Evolutionary conservation across 2,329 filamentous ascomycete genomes (phyloP), one percentile per base, ranked within the genome.

Genomic region (Paramyrothecium sp.): DNA sequence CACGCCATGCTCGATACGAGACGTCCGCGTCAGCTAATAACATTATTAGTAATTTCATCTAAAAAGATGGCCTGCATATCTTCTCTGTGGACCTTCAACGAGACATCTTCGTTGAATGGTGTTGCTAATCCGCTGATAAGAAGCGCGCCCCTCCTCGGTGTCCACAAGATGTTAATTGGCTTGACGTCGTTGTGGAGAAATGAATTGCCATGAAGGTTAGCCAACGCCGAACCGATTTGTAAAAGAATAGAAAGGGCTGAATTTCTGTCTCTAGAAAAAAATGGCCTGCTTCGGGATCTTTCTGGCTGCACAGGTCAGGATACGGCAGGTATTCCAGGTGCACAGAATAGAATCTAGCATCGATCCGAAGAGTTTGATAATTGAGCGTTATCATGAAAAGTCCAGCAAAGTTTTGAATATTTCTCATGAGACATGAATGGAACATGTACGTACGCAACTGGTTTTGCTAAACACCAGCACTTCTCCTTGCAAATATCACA

Each of bases 141-240:
- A 11, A 41, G 11, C n/a, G 34, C 34, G 11, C 59, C 56, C 12
- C 34, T 48, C 3, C 21, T 23, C 19, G n/a, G 49, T 20, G 50
- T 33, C 49, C 59, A 62, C 4, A 63, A 52, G 38, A 62, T 58
- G 48, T 63, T 63, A 7, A 13, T 33, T 4, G 58, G 60, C 46
- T 63, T 63, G 44, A 62, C 59, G 53, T 62, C 60, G 49, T 62
- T 63, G 49, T 62, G 60, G 2, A 57, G 10, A 13, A 61, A 21
- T 12, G 23, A 26, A 44, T 51, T 11, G 1, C 47, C 33, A 47
- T 59, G 53, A 11, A 63, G 51, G 26, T 62, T 60, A 17, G 8
- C 20, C 13, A 63, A 57, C 13, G 58, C 61, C n/a, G 53, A 54
- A 12, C 51, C 50, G 41, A 61, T 63, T 44, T 61, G 57, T 19